Base-by-base conservation (phyloP, 176 grass and related monocot genomes). In the Juncus effusus region DNA sequence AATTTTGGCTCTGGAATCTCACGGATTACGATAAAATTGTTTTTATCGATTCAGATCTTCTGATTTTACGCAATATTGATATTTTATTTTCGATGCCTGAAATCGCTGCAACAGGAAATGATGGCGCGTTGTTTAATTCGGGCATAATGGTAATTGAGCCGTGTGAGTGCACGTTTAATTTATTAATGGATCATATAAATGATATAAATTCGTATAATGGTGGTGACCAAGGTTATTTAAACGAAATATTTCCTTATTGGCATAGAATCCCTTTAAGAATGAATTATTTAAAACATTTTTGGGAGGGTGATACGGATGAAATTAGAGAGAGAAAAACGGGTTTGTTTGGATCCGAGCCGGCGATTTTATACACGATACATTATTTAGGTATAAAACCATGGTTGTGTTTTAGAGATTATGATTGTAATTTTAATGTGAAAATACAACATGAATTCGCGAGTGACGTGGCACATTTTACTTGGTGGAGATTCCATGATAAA, bases 201-300 rank as follows among this genome's bases (percentile, higher is more conserved):
- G 92, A 96, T 62, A 96, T 96, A 37, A 83, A 79, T 8, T 97
- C 93, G 0, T 92, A 97, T 58, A 97, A 97, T 13, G 93, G 93
- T 8, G 93, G 93, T 2, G 88, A 97, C 36, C 93, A 97, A 64
- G 93, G 93, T 1, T 97, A 92, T 47, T 56, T 97, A 55, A 97
- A 97, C 47, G 93, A 92, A 81, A 91, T 96, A 59, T 96, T 96
- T 78, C 90, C 92, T 7, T 91, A 87, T 87, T 96, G 87, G 92
- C 92, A 96, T 41, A 73, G 92, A 0, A 91, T 96, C 54, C 92
- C 92, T 0, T 85, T 65, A 51, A 84, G 88, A 42, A 96, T 96
- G 92, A 96, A 96, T 35, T 96, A 87, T 72, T 62, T 96, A 79
- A 96, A 96, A 76, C 92, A 96, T 75, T 96, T 96, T 72, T 96